Conservation (phyloP, 192 early-diverging fungal species). For the Coemansia sp. region DNA sequence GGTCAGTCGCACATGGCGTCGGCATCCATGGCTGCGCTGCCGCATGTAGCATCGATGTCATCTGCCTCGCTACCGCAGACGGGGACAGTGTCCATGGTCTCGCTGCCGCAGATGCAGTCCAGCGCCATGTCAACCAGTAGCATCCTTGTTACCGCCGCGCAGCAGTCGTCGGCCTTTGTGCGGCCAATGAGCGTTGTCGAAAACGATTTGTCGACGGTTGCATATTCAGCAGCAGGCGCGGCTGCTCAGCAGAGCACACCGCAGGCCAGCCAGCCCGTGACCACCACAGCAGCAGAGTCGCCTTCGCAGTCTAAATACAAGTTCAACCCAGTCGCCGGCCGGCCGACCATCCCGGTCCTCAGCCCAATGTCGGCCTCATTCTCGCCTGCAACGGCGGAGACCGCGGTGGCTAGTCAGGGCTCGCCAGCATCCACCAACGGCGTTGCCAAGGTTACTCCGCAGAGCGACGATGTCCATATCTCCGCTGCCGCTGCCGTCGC, state of each 20-base stretch:
- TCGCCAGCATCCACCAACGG: background rate
- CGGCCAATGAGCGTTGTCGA: constrained; percentile 25
- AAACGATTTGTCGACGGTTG: constrained; percentile 22
- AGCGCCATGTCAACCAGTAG: constrained; percentile 13
- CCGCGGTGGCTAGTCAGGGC: background rate
- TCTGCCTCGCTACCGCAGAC: background rate
- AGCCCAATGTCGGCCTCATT: constrained; percentile 7
- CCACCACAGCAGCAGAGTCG: background rate
- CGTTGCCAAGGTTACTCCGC: background rate
- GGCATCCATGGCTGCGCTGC: constrained; percentile 28
- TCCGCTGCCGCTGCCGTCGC: background rate
- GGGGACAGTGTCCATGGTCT: constrained; percentile 17
- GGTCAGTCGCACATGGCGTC: constrained; percentile 18
- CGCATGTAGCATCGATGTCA: constrained; percentile 12
- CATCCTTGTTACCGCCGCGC: constrained; percentile 1
- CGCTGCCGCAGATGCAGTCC: constrained; percentile 18
- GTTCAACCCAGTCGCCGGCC: constrained; percentile 41
- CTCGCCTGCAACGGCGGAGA: background rate
- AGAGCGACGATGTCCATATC: background rate
- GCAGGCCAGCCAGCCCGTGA: background rate
- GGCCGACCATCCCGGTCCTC: constrained; percentile 35
- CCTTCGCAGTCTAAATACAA: constrained; percentile 11
- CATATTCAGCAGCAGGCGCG: constrained; percentile 6
- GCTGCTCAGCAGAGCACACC: constrained; percentile 12
- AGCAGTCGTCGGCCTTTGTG: constrained; percentile 18